Conservation (phyloP, 2,329 filamentous ascomycete species). For the Fusarium irregulare region DNA sequence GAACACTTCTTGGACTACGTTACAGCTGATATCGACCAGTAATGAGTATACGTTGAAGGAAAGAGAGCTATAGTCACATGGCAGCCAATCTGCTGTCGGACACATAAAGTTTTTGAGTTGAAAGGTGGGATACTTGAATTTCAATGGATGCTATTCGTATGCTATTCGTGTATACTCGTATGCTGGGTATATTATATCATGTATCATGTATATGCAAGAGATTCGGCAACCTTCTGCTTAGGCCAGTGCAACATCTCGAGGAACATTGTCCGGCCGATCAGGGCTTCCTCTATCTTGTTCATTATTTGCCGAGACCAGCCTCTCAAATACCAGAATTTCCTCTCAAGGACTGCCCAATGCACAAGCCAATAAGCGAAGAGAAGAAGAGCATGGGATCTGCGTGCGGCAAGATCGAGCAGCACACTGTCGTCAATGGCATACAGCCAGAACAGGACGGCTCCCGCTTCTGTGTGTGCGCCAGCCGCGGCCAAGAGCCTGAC, state of each 20-base stretch:
- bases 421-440: slow-evolving; percentile 44
- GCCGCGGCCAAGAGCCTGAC: slow-evolving; percentile 37
- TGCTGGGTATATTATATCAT: neutral
- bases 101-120: neutral
- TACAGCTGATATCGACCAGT: slow-evolving; percentile 52
- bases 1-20: slow-evolving; percentile 45
- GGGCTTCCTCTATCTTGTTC: slow-evolving; percentile 31
- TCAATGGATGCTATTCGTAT: neutral
- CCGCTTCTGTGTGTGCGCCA: slow-evolving; percentile 41
- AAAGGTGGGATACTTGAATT: neutral
- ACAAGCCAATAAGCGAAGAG: slow-evolving; percentile 45
- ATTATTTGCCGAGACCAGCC: slow-evolving; percentile 44
- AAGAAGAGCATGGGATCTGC: slow-evolving; percentile 43
- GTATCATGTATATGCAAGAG: slow-evolving; percentile 9
- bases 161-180: neutral
- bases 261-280: slow-evolving; percentile 33
- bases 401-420: slow-evolving; percentile 43
- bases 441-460: slow-evolving; percentile 42
- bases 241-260: slow-evolving; percentile 42
- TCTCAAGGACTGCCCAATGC: slow-evolving; percentile 42
- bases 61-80: slow-evolving; percentile 47
- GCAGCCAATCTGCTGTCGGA: too few relatives aligned
- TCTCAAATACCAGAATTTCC: slow-evolving; percentile 43
- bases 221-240: slow-evolving; percentile 32
- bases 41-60: slow-evolving; percentile 50